These are phyloP conservation scores for Penicillium hesseltinei DNA, from an alignment of 2,329 filamentous ascomycete genomes.

Conservation along the genomic window DNA sequence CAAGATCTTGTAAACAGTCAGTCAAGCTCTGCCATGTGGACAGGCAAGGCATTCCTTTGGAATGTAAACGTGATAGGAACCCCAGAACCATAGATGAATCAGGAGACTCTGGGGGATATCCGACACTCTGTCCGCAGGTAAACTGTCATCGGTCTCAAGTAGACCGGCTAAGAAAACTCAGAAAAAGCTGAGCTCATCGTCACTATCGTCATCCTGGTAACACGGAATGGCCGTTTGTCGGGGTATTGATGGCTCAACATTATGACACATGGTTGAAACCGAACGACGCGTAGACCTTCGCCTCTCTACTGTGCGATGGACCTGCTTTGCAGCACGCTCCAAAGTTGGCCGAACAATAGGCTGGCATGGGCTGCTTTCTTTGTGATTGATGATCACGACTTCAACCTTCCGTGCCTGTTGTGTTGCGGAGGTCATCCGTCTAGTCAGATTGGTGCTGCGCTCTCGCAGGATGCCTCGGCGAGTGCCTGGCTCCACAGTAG, in stretches of 20 bases:
- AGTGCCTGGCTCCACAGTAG: slow-evolving; percentile 8
- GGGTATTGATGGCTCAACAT: slow-evolving; percentile 1
- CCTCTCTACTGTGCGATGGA: slow-evolving; percentile 17
- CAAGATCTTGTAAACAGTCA: not conserved
- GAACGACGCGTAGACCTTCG: slow-evolving; percentile 15
- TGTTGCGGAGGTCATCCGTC: not conserved
- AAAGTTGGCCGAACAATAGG: not conserved
- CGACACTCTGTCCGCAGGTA: not conserved
- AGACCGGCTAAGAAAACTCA: slow-evolving; percentile 14
- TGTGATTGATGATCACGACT: slow-evolving; percentile 35
- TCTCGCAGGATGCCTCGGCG: slow-evolving; percentile 20
- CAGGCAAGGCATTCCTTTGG: not conserved
- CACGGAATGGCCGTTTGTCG: slow-evolving; percentile 25
- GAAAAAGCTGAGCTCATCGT: slow-evolving; percentile 42
- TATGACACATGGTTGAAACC: slow-evolving; percentile 1
- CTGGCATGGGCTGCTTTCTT: slow-evolving; percentile 2
- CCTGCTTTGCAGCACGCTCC: slow-evolving; percentile 16
- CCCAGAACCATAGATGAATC: not conserved
- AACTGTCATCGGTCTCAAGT: not conserved
- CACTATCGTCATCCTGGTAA: slow-evolving; percentile 33
- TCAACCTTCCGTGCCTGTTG: slow-evolving; percentile 21
- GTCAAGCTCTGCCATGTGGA: not conserved
- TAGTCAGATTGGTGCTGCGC: slow-evolving; percentile 15
- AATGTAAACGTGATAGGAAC: not conserved
- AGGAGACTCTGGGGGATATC: not conserved